phyloP scores from a whole-genome alignment of 2,329 filamentous ascomycete genomes.

The Myrmaecium sp. region DNA sequence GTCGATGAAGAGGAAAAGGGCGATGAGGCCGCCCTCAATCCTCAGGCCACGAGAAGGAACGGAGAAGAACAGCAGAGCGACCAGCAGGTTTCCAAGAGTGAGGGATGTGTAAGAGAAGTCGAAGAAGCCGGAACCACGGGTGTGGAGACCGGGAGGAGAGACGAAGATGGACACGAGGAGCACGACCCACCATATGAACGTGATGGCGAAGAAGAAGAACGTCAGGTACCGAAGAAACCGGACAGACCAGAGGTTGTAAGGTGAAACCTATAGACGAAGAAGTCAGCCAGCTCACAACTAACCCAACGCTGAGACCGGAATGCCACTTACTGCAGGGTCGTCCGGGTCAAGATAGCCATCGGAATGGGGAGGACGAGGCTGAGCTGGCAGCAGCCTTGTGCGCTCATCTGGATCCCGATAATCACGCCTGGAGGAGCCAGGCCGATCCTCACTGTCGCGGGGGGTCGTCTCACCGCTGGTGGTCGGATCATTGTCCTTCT shows the following conservation, averaged over 20 bases:
- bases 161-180: slow-evolving; percentile 82
- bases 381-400: slow-evolving; percentile 46
- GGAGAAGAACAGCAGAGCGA: slow-evolving; percentile 72
- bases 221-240: slow-evolving; percentile 65
- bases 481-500: slow-evolving; percentile 26
- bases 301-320: not conserved
- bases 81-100: slow-evolving; percentile 56
- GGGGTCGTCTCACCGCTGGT: slow-evolving; percentile 12
- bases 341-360: slow-evolving; percentile 59
- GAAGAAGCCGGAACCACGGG: slow-evolving; percentile 82
- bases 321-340: slow-evolving; percentile 53
- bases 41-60: slow-evolving; percentile 67
- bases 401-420: slow-evolving; percentile 38
- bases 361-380: slow-evolving; percentile 36
- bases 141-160: slow-evolving; percentile 72
- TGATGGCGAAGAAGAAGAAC: slow-evolving; percentile 55
- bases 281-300: too few relatives aligned
- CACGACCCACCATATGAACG: slow-evolving; percentile 84
- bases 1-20: slow-evolving; percentile 52
- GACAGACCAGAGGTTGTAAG: slow-evolving; percentile 89
- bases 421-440: slow-evolving; percentile 13
- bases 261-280: slow-evolving; percentile 39
- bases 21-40: slow-evolving; percentile 51
- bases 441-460: slow-evolving; percentile 5
- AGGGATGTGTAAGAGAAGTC: slow-evolving; percentile 71